Conservation (phyloP, 208 protist genomes). For the Phytomonas sp. region DNA sequence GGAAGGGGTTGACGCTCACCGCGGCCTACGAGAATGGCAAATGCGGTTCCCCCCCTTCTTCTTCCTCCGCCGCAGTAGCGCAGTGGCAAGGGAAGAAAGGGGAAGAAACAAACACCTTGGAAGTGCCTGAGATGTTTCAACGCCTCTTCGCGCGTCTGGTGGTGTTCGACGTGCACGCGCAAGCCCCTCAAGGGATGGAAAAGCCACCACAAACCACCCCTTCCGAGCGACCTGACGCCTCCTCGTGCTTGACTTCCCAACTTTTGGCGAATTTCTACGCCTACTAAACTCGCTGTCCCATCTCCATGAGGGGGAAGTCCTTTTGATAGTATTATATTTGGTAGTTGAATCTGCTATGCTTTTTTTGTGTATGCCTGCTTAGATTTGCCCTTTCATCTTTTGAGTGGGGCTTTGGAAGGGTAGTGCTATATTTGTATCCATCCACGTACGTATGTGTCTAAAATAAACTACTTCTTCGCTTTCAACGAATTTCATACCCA, state of each 20-base stretch:
- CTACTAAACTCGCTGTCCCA: neutral
- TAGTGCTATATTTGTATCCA: neutral
- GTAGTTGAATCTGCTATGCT: constrained; percentile 7
- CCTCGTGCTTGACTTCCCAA: neutral
- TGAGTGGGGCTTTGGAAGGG: neutral
- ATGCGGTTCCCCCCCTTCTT: no score
- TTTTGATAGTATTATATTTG: neutral
- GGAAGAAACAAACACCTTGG: neutral
- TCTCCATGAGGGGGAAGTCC: neutral
- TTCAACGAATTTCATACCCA: neutral
- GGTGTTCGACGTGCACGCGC: neutral
- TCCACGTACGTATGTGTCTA: neutral
- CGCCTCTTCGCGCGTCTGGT: neutral
- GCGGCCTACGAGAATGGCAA: neutral
- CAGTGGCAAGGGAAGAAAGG: neutral
- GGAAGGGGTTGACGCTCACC: neutral
- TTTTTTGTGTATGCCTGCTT: constrained; percentile 12
- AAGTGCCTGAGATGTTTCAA: neutral
- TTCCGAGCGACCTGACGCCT: neutral
- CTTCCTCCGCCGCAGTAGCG: no score
- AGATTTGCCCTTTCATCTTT: constrained; percentile 2
- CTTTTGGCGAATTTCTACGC: neutral
- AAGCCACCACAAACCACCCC: neutral
- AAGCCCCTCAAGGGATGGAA: neutral
- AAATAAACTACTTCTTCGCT: neutral